Evolutionary conservation across 768 basidiomycete genomes (phyloP).

Genomic region (Lactifluus pinguis): DNA sequence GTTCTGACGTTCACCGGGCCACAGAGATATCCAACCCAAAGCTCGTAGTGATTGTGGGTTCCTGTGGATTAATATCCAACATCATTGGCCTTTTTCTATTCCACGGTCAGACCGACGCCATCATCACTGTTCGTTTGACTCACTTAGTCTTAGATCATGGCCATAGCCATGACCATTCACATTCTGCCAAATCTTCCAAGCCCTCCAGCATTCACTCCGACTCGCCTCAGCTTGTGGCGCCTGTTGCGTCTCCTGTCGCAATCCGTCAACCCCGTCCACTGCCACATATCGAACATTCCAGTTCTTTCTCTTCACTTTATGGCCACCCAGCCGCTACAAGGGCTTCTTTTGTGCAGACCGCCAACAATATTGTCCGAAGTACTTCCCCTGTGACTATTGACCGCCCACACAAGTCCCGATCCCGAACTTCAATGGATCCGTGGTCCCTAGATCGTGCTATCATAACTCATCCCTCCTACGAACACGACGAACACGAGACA

Average conservation of each 20-base stretch:
- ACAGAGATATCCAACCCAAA: constrained; percentile 84
- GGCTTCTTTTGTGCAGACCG: constrained; percentile 69
- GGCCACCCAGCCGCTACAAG: constrained; percentile 68
- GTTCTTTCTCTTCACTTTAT: constrained; percentile 55
- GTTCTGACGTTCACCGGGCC: background rate
- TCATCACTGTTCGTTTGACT: background rate
- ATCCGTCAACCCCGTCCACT: constrained; percentile 25
- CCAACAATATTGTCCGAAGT: constrained; percentile 65
- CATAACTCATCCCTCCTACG: background rate
- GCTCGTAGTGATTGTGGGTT: constrained; percentile 84
- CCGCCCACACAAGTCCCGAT: constrained; percentile 18
- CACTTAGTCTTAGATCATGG: constrained; percentile 10
- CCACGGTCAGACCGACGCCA: constrained; percentile 53
- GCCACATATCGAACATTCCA: constrained; percentile 26
- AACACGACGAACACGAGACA: background rate
- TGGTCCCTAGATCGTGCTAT: constrained; percentile 5
- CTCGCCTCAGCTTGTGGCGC: background rate
- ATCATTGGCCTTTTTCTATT: constrained; percentile 90
- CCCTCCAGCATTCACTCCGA: constrained; percentile 5
- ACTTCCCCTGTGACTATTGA: constrained; percentile 32
- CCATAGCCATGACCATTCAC: constrained; percentile 25
- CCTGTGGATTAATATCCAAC: constrained; percentile 83
- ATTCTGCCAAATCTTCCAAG: constrained; percentile 8
- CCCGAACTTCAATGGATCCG: constrained; percentile 20
- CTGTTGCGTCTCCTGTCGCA: constrained; percentile 20